Conservation (phyloP, 73 alveolate species). For the Tetrahymena borealis region DNA sequence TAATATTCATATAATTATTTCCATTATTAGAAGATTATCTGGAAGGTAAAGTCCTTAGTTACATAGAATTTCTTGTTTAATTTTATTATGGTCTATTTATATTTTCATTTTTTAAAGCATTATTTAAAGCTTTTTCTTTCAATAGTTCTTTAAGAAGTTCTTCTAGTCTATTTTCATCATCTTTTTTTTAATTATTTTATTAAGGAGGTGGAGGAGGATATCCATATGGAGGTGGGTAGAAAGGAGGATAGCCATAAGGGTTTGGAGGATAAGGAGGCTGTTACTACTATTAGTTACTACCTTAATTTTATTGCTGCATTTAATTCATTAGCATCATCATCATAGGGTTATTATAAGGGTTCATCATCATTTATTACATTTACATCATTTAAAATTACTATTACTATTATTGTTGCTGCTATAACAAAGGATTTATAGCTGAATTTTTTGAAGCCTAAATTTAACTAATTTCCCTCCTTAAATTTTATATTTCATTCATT, state of each 20-base stretch:
- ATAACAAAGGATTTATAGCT: background rate
- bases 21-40: background rate
- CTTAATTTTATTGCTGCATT: background rate
- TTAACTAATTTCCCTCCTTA: background rate
- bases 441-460: background rate
- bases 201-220: background rate
- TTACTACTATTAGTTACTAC: too few species aligned
- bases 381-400: background rate
- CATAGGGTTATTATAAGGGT: background rate
- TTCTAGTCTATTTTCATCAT: background rate
- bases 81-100: background rate
- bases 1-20: background rate
- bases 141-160: background rate
- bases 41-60: background rate
- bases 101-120: background rate
- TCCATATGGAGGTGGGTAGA: background rate
- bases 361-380: background rate
- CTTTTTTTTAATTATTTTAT: background rate
- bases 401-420: too few species aligned
- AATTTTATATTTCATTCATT: background rate
- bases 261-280: background rate
- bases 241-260: background rate
- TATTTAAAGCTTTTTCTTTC: background rate
- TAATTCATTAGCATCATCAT: background rate
- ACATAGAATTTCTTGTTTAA: background rate